These are phyloP conservation scores for Saussurea involucrata DNA, from an alignment of 129 eudicot species.

Conservation along the genomic window DNA sequence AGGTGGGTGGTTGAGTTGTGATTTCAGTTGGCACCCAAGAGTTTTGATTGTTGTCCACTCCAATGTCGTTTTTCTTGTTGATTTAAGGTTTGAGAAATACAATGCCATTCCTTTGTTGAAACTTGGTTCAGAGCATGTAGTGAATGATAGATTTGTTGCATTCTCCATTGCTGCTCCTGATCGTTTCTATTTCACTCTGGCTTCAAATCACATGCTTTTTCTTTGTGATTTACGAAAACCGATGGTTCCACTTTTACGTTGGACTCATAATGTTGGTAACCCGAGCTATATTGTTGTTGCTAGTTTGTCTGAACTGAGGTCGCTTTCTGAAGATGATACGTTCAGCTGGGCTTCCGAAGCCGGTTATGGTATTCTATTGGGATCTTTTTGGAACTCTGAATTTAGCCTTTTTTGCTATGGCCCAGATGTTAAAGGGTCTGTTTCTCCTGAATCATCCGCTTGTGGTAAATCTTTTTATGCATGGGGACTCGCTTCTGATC, in stretches of 20 bases:
- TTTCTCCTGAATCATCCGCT: slow-evolving; percentile 29
- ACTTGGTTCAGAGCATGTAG: slow-evolving; percentile 4
- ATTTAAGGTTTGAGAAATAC: slow-evolving; percentile 40
- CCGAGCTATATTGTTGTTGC: slow-evolving; percentile 48
- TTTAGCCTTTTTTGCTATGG: slow-evolving; percentile 79
- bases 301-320: slow-evolving; percentile 61
- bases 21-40: slow-evolving; percentile 83
- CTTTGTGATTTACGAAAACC: slow-evolving; percentile 81
- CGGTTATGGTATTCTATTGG: slow-evolving; percentile 61
- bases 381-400: slow-evolving; percentile 80
- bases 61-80: slow-evolving; percentile 53
- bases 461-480: slow-evolving; percentile 43
- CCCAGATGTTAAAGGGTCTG: slow-evolving; percentile 23
- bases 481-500: slow-evolving; percentile 75
- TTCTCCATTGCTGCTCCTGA: slow-evolving; percentile 49
- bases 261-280: slow-evolving; percentile 54
- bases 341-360: slow-evolving; percentile 52
- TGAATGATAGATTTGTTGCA: slow-evolving; percentile 49
- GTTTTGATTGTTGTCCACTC: slow-evolving; percentile 52
- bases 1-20: slow-evolving; percentile 69
- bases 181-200: slow-evolving; percentile 46
- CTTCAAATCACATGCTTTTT: slow-evolving; percentile 45
- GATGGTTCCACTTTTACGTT: slow-evolving; percentile 51
- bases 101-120: slow-evolving; percentile 44
- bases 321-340: slow-evolving; percentile 32